Percentiles rank a stretch among this genome's conserved stretches.
Evolutionary conservation across 2,329 filamentous ascomycete species (phyloP).

Genomic region (Malbranchea zuffiana): DNA sequence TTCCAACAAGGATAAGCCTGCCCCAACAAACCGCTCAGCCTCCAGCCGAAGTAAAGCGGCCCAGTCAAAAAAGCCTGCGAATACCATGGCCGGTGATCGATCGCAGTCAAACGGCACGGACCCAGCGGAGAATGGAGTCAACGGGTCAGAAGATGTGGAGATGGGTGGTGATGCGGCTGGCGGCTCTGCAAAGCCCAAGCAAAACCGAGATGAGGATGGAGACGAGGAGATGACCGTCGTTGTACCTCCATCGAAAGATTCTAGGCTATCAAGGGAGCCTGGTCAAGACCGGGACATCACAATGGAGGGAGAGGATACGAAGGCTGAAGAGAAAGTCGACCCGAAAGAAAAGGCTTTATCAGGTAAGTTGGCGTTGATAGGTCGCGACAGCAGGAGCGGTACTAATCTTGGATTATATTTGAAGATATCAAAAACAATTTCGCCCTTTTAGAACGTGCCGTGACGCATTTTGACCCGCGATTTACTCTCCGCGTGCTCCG

Average conservation of each 20-base stretch:
- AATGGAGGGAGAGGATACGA: constrained; percentile 47
- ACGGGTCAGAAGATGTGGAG: constrained; percentile 57
- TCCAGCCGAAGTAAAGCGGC: constrained; percentile 9
- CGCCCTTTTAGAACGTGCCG: constrained; percentile 78
- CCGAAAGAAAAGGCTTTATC: constrained; percentile 42
- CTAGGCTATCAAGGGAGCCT: constrained; percentile 46
- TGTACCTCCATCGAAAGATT: constrained; percentile 59
- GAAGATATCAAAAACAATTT: constrained; percentile 94
- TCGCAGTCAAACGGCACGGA: constrained; percentile 56
- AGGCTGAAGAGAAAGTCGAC: constrained; percentile 36
- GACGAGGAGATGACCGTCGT: constrained; percentile 73
- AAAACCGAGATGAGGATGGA: constrained; percentile 57
- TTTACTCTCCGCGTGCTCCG: constrained; percentile 90
- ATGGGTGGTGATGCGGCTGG: constrained; percentile 55
- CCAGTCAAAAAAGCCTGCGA: constrained; percentile 23
- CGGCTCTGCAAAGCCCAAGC: constrained; percentile 37
- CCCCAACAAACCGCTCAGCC: constrained; percentile 28
- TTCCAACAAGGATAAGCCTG: constrained; percentile 36
- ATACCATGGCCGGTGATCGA: constrained; percentile 60
- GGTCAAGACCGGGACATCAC: constrained; percentile 58
- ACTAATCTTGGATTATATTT: constrained; percentile 3
- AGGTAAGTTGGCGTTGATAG: constrained; percentile 24
- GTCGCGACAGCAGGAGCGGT: neutral
- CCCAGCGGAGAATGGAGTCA: constrained; percentile 55
- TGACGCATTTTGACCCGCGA: constrained; percentile 84